Base-by-base conservation (phyloP, 768 basidiomycete species). In the Termitomyces heimii region DNA sequence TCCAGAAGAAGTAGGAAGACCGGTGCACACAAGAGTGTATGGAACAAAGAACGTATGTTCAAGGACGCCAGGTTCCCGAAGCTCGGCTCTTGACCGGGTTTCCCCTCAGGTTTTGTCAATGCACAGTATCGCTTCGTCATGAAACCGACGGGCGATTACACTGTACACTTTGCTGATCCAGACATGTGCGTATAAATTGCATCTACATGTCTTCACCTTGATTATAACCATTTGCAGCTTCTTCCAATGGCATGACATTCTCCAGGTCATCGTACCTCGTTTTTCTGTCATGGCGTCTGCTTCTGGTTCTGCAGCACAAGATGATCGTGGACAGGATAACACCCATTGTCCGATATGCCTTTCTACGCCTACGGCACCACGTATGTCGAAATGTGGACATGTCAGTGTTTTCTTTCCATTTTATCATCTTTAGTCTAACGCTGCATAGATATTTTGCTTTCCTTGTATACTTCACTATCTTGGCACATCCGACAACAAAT, bases 311-410 rank as follows among this genome's bases (percentile, higher is more conserved):
- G 75, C 75, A 44, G 77, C 77, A 52, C 68, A 71, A 62, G 58
- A 63, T 58, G 67, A 68, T 18, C 75, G 74, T 62, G 81, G 78
- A 20, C 87, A 85, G 65, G 86, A 84, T 26, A 78, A 82, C 53
- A 86, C 82, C 26, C 84, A 80, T 24, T 99, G 97, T 73, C 97
- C 97, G 3, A 98, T 99, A 60, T 99, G 97, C 73, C 79, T 99
- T 42, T 92, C 92, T 42, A 83, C 91, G 42, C 96, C 94, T 5
- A 83, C 85, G 42, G 92, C 92, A 29, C 90, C 94, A 16, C 80
- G 95, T 50, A 94, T 94, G 87, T 98, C 95, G 24, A 96, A 93
- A 76, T 98, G 95, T 64, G 96, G 95, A 48, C 97, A 99, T 82
- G 94, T 96, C 64, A 74, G 92, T 86, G 22, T 58, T 44, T 53